Conservation (phyloP, 148 eudicot species). For the Fallopia convolvulus region DNA sequence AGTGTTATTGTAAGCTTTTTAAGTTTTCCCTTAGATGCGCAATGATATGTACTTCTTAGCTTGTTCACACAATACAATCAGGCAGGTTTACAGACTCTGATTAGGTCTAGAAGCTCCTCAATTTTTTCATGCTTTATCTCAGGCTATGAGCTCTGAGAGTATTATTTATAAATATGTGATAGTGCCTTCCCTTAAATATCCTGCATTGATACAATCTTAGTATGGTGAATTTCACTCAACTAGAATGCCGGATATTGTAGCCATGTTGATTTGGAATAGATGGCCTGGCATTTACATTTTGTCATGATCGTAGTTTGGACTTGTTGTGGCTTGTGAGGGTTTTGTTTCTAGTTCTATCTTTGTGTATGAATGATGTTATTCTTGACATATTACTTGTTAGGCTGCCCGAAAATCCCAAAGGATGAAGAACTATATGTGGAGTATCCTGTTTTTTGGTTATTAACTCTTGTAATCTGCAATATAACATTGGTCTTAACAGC, state of each 20-base stretch:
- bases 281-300: neutral
- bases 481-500: neutral
- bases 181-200: neutral
- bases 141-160: slow-evolving; percentile 1
- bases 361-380: neutral
- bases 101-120: neutral
- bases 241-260: neutral
- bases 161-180: neutral
- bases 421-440: neutral
- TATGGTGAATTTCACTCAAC: neutral
- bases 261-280: neutral
- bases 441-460: neutral
- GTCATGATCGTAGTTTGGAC: neutral
- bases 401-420: neutral
- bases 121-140: neutral
- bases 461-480: neutral
- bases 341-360: neutral
- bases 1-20: neutral
- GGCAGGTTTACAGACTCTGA: neutral
- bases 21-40: neutral
- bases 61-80: neutral
- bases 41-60: neutral
- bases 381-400: neutral
- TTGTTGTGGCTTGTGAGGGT: neutral
- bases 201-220: neutral